Evolutionary conservation across 768 basidiomycete species (phyloP).

Genomic region (Termitomyces sp.): DNA sequence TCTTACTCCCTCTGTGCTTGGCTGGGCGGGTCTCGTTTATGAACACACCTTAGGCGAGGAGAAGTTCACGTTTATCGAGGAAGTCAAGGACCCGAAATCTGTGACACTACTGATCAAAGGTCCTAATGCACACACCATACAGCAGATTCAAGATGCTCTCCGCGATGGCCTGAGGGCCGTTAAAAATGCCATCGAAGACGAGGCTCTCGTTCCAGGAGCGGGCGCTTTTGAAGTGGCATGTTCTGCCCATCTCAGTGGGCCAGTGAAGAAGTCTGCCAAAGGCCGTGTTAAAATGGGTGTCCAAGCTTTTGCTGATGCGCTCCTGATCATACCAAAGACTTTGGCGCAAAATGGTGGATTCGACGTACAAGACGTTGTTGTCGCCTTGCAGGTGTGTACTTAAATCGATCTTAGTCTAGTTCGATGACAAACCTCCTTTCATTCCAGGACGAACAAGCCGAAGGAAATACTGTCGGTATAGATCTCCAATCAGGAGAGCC

Average conservation of each 20-base stretch:
- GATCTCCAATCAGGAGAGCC: slow-evolving; percentile 94
- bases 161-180: slow-evolving; percentile 94
- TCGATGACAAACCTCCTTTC: not conserved
- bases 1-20: slow-evolving; percentile 83
- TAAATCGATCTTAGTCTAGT: not conserved
- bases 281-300: slow-evolving; percentile 97
- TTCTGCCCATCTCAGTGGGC: slow-evolving; percentile 73
- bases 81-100: slow-evolving; percentile 91
- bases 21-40: slow-evolving; percentile 98
- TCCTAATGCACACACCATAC: slow-evolving; percentile 92
- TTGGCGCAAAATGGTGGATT: slow-evolving; percentile 94
- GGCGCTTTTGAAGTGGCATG: slow-evolving; percentile 97
- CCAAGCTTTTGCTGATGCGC: slow-evolving; percentile 92
- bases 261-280: slow-evolving; percentile 81
- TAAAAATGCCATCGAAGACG: slow-evolving; percentile 95
- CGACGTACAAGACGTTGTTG: slow-evolving; percentile 94
- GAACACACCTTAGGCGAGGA: slow-evolving; percentile 99
- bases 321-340: slow-evolving; percentile 94
- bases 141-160: slow-evolving; percentile 97
- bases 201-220: slow-evolving; percentile 86
- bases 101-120: slow-evolving; percentile 98
- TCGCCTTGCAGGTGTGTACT: slow-evolving; percentile 70
- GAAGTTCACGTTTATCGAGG: slow-evolving; percentile 96
- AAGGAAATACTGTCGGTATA: slow-evolving; percentile 89
- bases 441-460: slow-evolving; percentile 81